phyloP scores from a whole-genome alignment of 805 yeast species.

The Monosporozyma servazzii region DNA sequence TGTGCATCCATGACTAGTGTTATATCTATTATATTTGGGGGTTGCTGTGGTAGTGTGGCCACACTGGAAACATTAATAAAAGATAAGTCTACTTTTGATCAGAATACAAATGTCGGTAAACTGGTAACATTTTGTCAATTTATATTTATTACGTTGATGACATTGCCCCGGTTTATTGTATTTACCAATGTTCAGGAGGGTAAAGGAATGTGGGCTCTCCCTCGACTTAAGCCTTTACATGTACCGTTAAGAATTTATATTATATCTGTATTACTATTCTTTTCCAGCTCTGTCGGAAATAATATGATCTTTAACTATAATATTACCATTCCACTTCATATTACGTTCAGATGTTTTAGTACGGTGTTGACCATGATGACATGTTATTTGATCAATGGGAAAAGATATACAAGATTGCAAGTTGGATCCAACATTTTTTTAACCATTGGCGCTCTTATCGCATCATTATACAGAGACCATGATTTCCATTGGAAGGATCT shows the following conservation, averaged over 20 bases:
- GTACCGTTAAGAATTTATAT: slow-evolving; percentile 39
- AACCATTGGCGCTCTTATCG: slow-evolving; percentile 45
- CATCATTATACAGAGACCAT: slow-evolving; percentile 29
- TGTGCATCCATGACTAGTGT: not conserved
- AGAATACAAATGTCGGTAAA: slow-evolving; percentile 34
- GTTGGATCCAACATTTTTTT: slow-evolving; percentile 42
- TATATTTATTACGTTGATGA: slow-evolving; percentile 39
- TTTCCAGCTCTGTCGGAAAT: slow-evolving; percentile 42
- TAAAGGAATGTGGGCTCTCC: slow-evolving; percentile 12
- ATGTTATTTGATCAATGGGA: slow-evolving; percentile 41
- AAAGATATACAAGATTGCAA: slow-evolving; percentile 39
- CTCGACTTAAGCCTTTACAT: slow-evolving; percentile 26
- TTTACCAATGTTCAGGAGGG: slow-evolving; percentile 12
- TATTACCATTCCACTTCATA: slow-evolving; percentile 58
- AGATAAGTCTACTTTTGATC: not conserved
- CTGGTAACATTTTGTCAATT: slow-evolving; percentile 54
- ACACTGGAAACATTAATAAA: slow-evolving; percentile 47
- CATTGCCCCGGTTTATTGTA: slow-evolving; percentile 33
- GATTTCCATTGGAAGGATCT: slow-evolving; percentile 14
- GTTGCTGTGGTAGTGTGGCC: slow-evolving; percentile 65
- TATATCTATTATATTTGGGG: slow-evolving; percentile 38
- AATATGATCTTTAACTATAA: slow-evolving; percentile 50
- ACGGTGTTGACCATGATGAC: slow-evolving; percentile 51
- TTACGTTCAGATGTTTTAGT: slow-evolving; percentile 55
- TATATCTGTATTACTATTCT: slow-evolving; percentile 42